Evolutionary conservation across 176 grass and related monocot genomes (phyloP).

Genomic region (Saccharum spontaneum): DNA sequence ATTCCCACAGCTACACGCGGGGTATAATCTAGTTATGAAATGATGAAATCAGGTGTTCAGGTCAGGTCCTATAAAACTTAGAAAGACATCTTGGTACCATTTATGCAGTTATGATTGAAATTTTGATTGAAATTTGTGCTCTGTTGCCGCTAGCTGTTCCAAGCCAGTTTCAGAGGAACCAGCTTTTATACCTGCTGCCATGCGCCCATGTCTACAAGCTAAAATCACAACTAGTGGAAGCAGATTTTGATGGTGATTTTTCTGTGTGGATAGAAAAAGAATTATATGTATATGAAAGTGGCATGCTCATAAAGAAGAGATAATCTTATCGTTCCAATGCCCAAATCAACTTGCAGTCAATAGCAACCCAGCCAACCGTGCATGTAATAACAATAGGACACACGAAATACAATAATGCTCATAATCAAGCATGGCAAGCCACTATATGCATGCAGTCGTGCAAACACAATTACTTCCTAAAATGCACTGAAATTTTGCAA

Average conservation of each 20-base stretch:
- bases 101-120: neutral
- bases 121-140: neutral
- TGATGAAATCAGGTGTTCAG: neutral
- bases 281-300: neutral
- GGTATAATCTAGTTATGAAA: neutral
- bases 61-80: neutral
- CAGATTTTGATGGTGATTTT: neutral
- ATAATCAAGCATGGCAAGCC: neutral
- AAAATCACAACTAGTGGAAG: neutral
- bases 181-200: neutral
- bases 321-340: neutral
- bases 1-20: neutral
- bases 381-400: neutral
- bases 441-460: neutral
- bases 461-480: slow-evolving; percentile 8
- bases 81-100: neutral
- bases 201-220: neutral
- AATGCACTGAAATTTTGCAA: neutral
- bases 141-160: neutral
- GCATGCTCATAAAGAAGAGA: neutral
- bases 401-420: neutral
- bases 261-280: neutral
- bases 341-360: neutral
- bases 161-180: neutral
- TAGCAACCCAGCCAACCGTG: neutral